Conservation (phyloP, 805 yeast species). For the Limtongia smithiae region DNA sequence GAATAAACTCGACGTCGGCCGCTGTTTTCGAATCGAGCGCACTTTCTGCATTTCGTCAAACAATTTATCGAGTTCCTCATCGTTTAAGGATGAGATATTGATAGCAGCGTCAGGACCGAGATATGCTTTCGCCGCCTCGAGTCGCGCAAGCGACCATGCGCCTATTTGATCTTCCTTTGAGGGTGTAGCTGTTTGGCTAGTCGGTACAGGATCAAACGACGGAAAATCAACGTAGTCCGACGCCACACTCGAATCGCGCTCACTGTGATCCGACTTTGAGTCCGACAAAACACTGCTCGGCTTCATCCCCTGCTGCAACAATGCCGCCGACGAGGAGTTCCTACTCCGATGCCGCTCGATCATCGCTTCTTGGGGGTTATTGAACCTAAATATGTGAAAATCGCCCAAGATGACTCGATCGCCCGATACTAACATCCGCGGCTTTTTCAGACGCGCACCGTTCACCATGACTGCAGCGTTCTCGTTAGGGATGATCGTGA, state of each 20-base stretch:
- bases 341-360: conserved; percentile 7
- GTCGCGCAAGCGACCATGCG: conserved; percentile 26
- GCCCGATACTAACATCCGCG: conserved; percentile 29
- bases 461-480: conserved; percentile 30
- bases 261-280: no score
- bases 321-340: conserved; percentile 1
- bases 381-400: conserved; percentile 32
- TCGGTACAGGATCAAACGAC: conserved; percentile 10
- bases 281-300: no score
- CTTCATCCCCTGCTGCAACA: neutral
- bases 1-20: conserved; percentile 14
- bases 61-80: conserved; percentile 24
- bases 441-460: conserved; percentile 22
- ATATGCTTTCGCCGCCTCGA: conserved; percentile 18
- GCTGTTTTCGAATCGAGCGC: conserved; percentile 14
- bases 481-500: conserved; percentile 25
- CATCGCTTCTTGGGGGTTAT: conserved; percentile 27
- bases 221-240: conserved; percentile 18
- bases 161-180: conserved; percentile 1
- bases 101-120: conserved; percentile 19
- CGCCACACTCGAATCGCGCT: conserved; percentile 10
- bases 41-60: conserved; percentile 27
- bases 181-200: conserved; percentile 2
- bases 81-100: conserved; percentile 13
- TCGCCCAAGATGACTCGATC: conserved; percentile 31